Evolutionary conservation across 371 early-diverging fungal species (phyloP).

Genomic region (Actinomortierella wolfii): DNA sequence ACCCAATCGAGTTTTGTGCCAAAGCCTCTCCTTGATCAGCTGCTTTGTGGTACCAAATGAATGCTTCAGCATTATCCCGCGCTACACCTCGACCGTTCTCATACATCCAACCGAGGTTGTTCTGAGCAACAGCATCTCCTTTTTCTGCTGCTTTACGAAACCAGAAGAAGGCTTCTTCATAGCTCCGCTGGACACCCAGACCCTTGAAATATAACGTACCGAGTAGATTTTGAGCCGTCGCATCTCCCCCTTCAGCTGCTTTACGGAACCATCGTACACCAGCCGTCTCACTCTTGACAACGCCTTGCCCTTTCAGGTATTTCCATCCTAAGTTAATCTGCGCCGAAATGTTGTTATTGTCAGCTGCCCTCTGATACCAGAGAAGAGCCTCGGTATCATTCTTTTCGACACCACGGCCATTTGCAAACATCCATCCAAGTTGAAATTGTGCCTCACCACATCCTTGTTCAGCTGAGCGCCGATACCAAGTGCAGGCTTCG

Average conservation of each 20-base stretch:
- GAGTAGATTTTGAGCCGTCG: slow-evolving; percentile 81
- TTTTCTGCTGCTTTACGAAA: not conserved
- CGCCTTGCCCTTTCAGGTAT: too few species aligned
- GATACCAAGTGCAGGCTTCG: slow-evolving; percentile 81
- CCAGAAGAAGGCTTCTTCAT: too few species aligned
- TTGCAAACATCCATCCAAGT: slow-evolving; percentile 78
- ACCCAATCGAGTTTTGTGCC: not conserved
- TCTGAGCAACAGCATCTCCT: too few species aligned
- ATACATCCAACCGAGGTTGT: too few species aligned
- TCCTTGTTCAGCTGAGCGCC: slow-evolving; percentile 71
- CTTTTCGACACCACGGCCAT: slow-evolving; percentile 78
- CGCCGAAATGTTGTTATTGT: too few species aligned
- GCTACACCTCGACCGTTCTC: not conserved
- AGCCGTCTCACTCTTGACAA: too few species aligned
- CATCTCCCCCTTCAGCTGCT: slow-evolving; percentile 66
- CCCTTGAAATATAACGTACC: slow-evolving; percentile 59
- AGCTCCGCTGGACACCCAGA: too few species aligned
- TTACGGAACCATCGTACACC: slow-evolving; percentile 69
- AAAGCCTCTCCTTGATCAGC: slow-evolving; percentile 2
- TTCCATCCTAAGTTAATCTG: too few species aligned
- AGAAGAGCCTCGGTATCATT: slow-evolving; percentile 59
- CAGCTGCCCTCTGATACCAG: too few species aligned
- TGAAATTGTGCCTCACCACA: slow-evolving; percentile 72
- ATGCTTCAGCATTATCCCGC: not conserved
- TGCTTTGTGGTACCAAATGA: not conserved